Evolutionary conservation across 306 rosid genomes (phyloP), one percentile per base, ranked within the genome.

Genomic region (Cicer arietinum): DNA sequence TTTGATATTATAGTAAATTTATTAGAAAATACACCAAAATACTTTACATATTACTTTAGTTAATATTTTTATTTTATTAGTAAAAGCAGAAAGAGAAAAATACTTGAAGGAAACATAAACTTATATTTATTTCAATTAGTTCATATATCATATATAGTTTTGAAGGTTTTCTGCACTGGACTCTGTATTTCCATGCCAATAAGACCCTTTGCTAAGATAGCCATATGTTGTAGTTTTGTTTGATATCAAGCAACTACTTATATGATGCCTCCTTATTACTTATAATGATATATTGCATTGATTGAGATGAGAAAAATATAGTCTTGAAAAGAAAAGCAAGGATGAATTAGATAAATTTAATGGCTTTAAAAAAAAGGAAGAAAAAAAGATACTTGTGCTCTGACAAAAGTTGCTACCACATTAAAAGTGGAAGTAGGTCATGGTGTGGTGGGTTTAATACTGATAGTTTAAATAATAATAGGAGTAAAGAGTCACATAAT

Each of bases 341-440:
- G 35, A 10, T 13, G 35, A 75, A 12, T 35, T 12, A 22, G 47
- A 43, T 20, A 37, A 60, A 61, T 72, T 71, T 52, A 60, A 14
- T 67, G 65, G 71, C 53, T 72, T 72, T 71, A 48, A 59, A 16
- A 46, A 66, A 75, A 44, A 5, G 64, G 44, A 9, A 44, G 8
- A 20, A 8, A 63, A n/a, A 1, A 47, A 17, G 7, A 43, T 0
- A 4, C 18, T 44, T 61, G 56, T 48, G 13, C 2, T 73, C 75
- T 76, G 78, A 75, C 69, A 20, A 86, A 81, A 76, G 81, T 81
- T 69, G 67, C 35, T 44, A 65, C 5, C 2, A 20, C 39, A 64
- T 35, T 78, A 61, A 82, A 81, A 77, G 85, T 66, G 70, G 80
- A 64, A 74, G 68, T 79, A 74, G 83, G 80, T 51, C 25, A 79